These are phyloP conservation scores for Chlorella vulgaris DNA, from an alignment of 139 green algal genomes.

Conservation along the genomic window DNA sequence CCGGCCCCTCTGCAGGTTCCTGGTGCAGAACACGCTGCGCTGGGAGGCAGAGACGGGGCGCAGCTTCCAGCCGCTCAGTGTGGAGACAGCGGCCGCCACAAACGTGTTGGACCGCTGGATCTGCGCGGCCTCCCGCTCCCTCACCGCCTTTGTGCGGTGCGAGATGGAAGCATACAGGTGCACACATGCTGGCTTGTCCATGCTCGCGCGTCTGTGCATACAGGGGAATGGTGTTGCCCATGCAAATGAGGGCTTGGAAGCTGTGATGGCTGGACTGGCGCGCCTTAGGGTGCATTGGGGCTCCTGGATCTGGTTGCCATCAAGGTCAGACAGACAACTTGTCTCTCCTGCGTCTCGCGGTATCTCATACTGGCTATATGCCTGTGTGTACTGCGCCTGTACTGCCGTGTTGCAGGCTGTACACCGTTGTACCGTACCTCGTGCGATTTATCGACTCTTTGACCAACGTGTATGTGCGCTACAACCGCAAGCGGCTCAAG, in stretches of 20 bases:
- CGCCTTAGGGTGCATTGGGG: no score
- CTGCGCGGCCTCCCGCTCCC: constrained; percentile 68
- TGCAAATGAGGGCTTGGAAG: no score
- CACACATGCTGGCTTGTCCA: not conserved
- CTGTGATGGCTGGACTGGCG: no score
- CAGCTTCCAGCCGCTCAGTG: constrained; percentile 60
- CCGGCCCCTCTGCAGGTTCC: constrained; percentile 57
- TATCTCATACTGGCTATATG: no score
- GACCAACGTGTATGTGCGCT: constrained; percentile 99
- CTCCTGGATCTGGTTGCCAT: not conserved
- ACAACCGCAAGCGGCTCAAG: constrained; percentile 96
- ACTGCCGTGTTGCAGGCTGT: constrained; percentile 74
- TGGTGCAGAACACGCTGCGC: constrained; percentile 88
- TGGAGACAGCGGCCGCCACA: constrained; percentile 36
- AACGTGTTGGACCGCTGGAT: constrained; percentile 97
- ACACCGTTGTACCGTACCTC: constrained; percentile 94
- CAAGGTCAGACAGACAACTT: no score
- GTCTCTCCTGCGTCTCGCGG: no score
- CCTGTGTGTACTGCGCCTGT: not conserved
- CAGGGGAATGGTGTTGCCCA: no score
- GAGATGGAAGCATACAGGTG: constrained; percentile 96
- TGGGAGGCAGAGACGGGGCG: constrained; percentile 67
- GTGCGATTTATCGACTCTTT: constrained; percentile 96
- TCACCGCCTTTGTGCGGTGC: constrained; percentile 80
- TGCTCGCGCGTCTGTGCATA: no score